Evolutionary conservation across 768 basidiomycete species (phyloP).

Genomic region (Hericium coralloides): DNA sequence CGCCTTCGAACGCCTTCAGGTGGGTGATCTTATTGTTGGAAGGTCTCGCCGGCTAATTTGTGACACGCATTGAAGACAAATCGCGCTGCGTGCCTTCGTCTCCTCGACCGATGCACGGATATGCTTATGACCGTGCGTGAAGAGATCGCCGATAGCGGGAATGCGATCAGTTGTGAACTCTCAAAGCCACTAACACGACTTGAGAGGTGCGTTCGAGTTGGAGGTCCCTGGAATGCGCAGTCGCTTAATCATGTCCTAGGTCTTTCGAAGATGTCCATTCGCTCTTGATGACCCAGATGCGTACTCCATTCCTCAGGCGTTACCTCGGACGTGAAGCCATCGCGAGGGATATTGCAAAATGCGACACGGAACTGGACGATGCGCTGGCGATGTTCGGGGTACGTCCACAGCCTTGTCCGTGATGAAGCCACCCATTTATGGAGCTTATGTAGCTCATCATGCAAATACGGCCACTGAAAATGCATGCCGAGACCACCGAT

Average conservation of each 20-base stretch:
- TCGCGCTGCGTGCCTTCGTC: slow-evolving; percentile 54
- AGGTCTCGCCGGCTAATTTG: too few species aligned
- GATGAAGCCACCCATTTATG: too few species aligned
- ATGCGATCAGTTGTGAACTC: slow-evolving; percentile 39
- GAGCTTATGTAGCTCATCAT: too few species aligned
- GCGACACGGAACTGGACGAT: slow-evolving; percentile 44
- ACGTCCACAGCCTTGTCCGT: background rate
- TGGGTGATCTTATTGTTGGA: background rate
- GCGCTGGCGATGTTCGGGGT: slow-evolving; percentile 50
- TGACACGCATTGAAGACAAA: slow-evolving; percentile 40
- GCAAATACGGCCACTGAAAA: too few species aligned
- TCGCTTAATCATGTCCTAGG: slow-evolving; percentile 16
- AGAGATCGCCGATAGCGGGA: slow-evolving; percentile 51
- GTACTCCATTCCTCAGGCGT: slow-evolving; percentile 59
- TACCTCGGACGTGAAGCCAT: slow-evolving; percentile 72
- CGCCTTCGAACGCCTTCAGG: background rate
- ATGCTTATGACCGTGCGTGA: slow-evolving; percentile 54
- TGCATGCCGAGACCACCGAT: too few species aligned
- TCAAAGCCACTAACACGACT: slow-evolving; percentile 40
- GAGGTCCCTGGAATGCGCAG: background rate
- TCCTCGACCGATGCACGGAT: slow-evolving; percentile 65
- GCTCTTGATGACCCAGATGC: slow-evolving; percentile 40
- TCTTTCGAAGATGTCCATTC: slow-evolving; percentile 34
- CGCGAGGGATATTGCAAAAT: slow-evolving; percentile 37
- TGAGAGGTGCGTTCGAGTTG: slow-evolving; percentile 32